Evolutionary conservation across 352 stramenopile species (phyloP), one percentile per base, ranked within the genome.

Genomic region (Aphanomyces euteiches): DNA sequence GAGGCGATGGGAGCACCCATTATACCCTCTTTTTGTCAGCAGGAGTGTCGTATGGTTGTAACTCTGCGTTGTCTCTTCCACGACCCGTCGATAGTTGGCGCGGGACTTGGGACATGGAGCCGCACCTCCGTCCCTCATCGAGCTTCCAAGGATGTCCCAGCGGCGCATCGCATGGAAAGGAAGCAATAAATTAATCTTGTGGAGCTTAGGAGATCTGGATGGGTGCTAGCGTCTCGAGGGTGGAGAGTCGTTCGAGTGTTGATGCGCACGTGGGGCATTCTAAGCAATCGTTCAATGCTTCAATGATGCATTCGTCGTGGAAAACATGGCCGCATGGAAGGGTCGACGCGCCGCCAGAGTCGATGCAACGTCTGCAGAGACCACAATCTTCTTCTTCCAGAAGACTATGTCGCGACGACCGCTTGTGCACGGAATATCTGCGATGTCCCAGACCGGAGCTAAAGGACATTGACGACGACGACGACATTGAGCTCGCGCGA

Each of bases 261-360:
- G 43, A 50, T n/a, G 43, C 43, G 69, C 84, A 92, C 7, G 81
- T 90, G 3, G 84, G 84, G 68, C 84, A 92, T 1, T 70, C 67
- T 59, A 90, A 72, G 43, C 73, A 83, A 73, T 90, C 80, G 68
- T 92, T 92, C 13, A 92, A 79, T 67, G 79, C 84, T 7, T 81
- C 80, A 15, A 92, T 82, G 76, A 90, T 88, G 70, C 84, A 92
- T 67, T 92, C 79, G 53, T 86, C 79, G 72, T 86, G 79, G 73
- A 86, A 86, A 34, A 77, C 54, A 67, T 86, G 79, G 53, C 84
- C 80, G 19, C 84, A 92, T 45, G 75, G 78, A n/a, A 92, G 75
- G 50, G 80, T 89, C 76, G 84, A 89, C 10, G 10, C 43, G 10
- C 43, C 43, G 17, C 43, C 43, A 2, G 10, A n/a, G 43, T 12